Evolutionary conservation across 768 basidiomycete species (phyloP).

Genomic region (Boletus edulis): DNA sequence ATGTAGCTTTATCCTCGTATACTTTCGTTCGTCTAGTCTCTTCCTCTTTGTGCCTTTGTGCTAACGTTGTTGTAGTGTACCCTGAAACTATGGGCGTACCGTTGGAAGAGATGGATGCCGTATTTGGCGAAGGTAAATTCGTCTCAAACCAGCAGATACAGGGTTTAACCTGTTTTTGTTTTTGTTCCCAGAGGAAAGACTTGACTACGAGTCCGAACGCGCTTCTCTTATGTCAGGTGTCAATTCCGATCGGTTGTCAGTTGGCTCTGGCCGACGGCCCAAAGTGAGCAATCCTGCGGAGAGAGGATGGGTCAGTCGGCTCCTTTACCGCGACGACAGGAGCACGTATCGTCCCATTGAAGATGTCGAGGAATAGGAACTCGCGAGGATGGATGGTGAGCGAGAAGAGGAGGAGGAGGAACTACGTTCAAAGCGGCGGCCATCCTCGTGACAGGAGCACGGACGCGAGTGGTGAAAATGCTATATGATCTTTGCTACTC

Average conservation of each 20-base stretch:
- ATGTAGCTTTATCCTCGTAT: slow-evolving; percentile 83
- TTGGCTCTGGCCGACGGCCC: slow-evolving; percentile 26
- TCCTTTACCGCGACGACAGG: slow-evolving; percentile 44
- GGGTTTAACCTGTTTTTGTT: background rate
- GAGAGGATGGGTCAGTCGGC: slow-evolving; percentile 48
- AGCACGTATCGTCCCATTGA: slow-evolving; percentile 48
- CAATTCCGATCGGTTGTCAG: slow-evolving; percentile 38
- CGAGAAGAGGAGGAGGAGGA: slow-evolving; percentile 28
- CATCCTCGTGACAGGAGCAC: slow-evolving; percentile 10
- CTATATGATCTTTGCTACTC: slow-evolving; percentile 3
- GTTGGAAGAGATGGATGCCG: slow-evolving; percentile 86
- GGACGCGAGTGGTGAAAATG: slow-evolving; percentile 6
- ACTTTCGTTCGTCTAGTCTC: slow-evolving; percentile 59
- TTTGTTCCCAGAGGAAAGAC: slow-evolving; percentile 46
- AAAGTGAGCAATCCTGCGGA: slow-evolving; percentile 19
- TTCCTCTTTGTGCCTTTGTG: background rate
- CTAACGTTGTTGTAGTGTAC: slow-evolving; percentile 51
- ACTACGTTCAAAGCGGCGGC: slow-evolving; percentile 11
- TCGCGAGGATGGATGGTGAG: slow-evolving; percentile 48
- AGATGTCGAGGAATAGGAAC: slow-evolving; percentile 53
- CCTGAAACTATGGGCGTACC: slow-evolving; percentile 87
- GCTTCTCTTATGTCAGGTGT: slow-evolving; percentile 49
- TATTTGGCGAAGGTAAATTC: slow-evolving; percentile 77
- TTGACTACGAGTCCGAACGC: slow-evolving; percentile 65
- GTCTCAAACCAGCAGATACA: slow-evolving; percentile 12